Percentiles rank a stretch among this genome's conserved stretches.
phyloP scores from a whole-genome alignment of 164 flowering plant genomes.

The Aristolochia fimbriata region DNA sequence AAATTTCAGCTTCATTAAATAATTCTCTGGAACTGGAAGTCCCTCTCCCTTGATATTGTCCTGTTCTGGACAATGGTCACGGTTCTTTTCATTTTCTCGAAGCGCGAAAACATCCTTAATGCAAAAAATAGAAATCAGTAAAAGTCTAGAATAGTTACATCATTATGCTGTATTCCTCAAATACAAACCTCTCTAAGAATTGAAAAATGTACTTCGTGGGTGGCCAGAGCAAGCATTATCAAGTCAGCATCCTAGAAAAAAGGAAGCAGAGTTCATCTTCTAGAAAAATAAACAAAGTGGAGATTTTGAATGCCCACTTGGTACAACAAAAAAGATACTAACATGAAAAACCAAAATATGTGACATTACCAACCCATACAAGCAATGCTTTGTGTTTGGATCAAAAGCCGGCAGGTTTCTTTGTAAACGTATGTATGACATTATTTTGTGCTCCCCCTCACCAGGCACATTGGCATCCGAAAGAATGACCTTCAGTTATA shows the following conservation, averaged over 20 bases:
- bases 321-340: neutral
- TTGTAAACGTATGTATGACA: conserved; percentile 49
- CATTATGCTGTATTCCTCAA: neutral
- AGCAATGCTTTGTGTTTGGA: conserved; percentile 61
- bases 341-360: neutral
- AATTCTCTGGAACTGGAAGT: neutral
- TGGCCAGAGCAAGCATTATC: conserved; percentile 58
- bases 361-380: conserved; percentile 52
- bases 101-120: no score
- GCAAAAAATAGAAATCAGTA: neutral
- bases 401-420: conserved; percentile 46
- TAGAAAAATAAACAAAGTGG: conserved; percentile 2
- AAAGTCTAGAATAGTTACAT: neutral
- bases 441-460: conserved; percentile 68
- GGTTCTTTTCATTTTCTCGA: neutral
- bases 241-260: conserved; percentile 59
- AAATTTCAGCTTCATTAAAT: conserved; percentile 8
- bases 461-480: conserved; percentile 69
- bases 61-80: neutral
- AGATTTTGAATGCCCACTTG: neutral
- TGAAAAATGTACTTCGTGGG: conserved; percentile 59
- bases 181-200: conserved; percentile 54
- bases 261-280: neutral
- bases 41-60: neutral
- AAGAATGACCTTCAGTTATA: conserved; percentile 37